phyloP scores from a whole-genome alignment of 139 green algal species.

The Volvox africanus region DNA sequence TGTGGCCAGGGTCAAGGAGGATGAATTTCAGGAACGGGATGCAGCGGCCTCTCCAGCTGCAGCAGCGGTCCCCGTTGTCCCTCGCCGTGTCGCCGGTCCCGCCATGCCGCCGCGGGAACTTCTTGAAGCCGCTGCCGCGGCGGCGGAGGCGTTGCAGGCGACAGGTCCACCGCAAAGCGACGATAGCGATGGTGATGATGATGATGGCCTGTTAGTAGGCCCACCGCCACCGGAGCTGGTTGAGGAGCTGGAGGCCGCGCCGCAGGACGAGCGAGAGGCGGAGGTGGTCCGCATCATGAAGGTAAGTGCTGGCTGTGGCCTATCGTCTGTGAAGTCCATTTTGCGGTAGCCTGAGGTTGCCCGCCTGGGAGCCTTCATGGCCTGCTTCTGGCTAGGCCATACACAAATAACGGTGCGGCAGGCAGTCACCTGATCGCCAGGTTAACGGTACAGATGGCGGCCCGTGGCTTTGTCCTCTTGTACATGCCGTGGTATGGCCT shows the following conservation, averaged over 20 bases:
- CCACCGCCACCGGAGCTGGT: conserved; percentile 79
- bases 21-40: neutral
- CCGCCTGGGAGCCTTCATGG: too few species aligned
- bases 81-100: conserved; percentile 41
- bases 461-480: too few species aligned
- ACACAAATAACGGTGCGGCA: too few species aligned
- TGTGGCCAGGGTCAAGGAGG: neutral
- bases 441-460: too few species aligned
- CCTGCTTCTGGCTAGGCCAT: too few species aligned
- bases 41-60: neutral
- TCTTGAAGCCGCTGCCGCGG: conserved; percentile 66
- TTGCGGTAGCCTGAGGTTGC: too few species aligned
- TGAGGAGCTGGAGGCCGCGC: conserved; percentile 65
- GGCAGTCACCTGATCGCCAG: too few species aligned
- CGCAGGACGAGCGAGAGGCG: conserved; percentile 56
- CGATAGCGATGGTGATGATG: conserved; percentile 58
- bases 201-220: conserved; percentile 69
- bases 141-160: conserved; percentile 39
- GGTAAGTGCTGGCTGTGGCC: neutral
- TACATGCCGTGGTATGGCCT: too few species aligned
- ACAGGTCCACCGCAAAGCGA: neutral
- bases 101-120: conserved; percentile 70
- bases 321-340: neutral
- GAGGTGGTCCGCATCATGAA: conserved; percentile 54
- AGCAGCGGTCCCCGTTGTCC: neutral